Conservation (phyloP, 1,284 basidiomycete species). For the Fomitopsis palustris region DNA sequence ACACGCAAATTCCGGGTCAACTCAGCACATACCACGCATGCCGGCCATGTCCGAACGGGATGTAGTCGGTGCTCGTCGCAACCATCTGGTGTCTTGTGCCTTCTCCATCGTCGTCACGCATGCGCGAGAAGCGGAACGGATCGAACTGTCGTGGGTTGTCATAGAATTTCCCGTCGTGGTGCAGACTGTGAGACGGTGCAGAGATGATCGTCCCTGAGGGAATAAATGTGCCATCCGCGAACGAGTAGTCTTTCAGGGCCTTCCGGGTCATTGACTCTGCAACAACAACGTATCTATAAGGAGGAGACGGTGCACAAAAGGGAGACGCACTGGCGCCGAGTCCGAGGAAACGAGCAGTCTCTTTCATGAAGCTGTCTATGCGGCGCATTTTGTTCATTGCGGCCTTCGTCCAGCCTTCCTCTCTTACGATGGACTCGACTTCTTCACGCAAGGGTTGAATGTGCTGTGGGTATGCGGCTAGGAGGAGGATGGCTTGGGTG, state of each 20-base stretch:
- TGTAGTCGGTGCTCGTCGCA: constrained; percentile 18
- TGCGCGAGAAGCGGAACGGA: constrained; percentile 8
- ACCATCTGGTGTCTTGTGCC: constrained; percentile 22
- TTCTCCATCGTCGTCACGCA: constrained; percentile 19
- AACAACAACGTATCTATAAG: not conserved
- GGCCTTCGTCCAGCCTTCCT: constrained; percentile 20
- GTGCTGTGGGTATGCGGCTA: constrained; percentile 19
- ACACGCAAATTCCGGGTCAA: not conserved
- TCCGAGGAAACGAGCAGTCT: constrained; percentile 11
- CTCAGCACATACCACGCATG: constrained; percentile 23
- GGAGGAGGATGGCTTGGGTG: constrained; percentile 23
- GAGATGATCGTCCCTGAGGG: constrained; percentile 35
- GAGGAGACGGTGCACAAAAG: not conserved
- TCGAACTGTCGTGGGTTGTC: constrained; percentile 8
- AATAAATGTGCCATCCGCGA: constrained; percentile 41
- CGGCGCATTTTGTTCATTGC: constrained; percentile 22
- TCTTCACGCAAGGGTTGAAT: constrained; percentile 22
- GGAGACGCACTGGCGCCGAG: constrained; percentile 8
- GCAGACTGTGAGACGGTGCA: constrained; percentile 18
- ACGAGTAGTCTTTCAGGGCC: constrained; percentile 34
- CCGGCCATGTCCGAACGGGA: constrained; percentile 26
- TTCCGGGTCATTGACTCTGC: constrained; percentile 33
- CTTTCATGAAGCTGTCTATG: constrained; percentile 26
- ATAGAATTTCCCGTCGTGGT: constrained; percentile 15
- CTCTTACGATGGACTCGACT: constrained; percentile 13